Evolutionary conservation across 257 asterid genomes (phyloP), one percentile per base, ranked within the genome.

Genomic region (Dorcoceras hygrometricum): DNA sequence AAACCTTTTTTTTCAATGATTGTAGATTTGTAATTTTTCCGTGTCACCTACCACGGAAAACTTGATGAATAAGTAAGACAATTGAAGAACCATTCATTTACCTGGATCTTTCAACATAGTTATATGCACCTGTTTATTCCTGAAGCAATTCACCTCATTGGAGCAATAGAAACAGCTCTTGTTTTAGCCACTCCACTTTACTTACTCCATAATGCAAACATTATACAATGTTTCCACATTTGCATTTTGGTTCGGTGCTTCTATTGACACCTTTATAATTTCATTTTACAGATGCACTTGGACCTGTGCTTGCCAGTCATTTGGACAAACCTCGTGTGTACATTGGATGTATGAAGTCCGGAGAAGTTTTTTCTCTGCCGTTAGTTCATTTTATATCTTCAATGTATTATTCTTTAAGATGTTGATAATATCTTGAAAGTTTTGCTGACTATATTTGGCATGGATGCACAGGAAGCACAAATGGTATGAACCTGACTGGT

Each of bases 401-500:
- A 28, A n/a, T 24, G 29, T 58, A 43, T 65, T 58, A 50, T 66
- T 67, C 73, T 58, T 58, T 68, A 58, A 29, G 67, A 68, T 28
- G 46, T 58, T 57, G 61, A 50, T 23, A 68, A 57, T 53, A 26
- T 57, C 63, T 56, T 53, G 46, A 64, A 8, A 61, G 66, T 59
- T 58, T 46, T 61, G 53, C 48, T 51, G 58, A 28, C 59, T 39
- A 20, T 57, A 7, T 59, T 36, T 68, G 28, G 66, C 71, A 27
- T 34, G 62, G 59, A 63, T 77, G 32, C 67, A 59, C 85, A 91
- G 98, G 87, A 76, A 73, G 67, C 78, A 84, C 50, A 91, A 81
- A 83, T 91, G 98, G 98, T 87, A 87, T 62, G 98, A 91, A 75
- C 96, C 96, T 8, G 98, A 91, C 64, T 91, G 96, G 96, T 91